Conservation (phyloP, 192 early-diverging fungal genomes). For the Backusella tuberculispora region DNA sequence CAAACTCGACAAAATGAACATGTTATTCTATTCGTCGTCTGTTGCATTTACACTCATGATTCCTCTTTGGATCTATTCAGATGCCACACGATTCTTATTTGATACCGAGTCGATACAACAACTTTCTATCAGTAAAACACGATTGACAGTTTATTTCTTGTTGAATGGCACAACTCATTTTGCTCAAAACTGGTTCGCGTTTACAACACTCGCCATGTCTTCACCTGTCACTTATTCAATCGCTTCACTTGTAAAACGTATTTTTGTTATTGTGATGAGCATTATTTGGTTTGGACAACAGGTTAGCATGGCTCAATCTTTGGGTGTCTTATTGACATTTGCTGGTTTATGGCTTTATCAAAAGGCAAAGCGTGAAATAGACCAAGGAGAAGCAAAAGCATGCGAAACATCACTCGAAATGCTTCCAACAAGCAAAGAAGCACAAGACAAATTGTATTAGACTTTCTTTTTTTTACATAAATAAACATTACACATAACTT, state of each 20-base stretch:
- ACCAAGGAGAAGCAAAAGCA: slow-evolving; percentile 44
- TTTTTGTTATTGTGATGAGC: slow-evolving; percentile 83
- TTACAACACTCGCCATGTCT: slow-evolving; percentile 75
- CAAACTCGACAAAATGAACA: slow-evolving; percentile 86
- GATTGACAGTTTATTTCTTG: slow-evolving; percentile 55
- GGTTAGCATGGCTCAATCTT: slow-evolving; percentile 64
- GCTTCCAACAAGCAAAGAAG: slow-evolving; percentile 12
- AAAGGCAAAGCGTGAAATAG: slow-evolving; percentile 72
- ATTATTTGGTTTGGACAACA: slow-evolving; percentile 86
- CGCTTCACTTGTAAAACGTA: slow-evolving; percentile 85
- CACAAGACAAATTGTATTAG: neutral
- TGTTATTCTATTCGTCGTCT: slow-evolving; percentile 81
- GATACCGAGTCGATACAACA: neutral
- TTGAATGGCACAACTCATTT: slow-evolving; percentile 85
- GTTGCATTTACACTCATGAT: slow-evolving; percentile 76
- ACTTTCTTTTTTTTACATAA: neutral
- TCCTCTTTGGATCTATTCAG: slow-evolving; percentile 80
- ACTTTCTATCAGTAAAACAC: slow-evolving; percentile 11
- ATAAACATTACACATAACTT: neutral
- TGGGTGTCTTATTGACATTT: slow-evolving; percentile 83
- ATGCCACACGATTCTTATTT: slow-evolving; percentile 44
- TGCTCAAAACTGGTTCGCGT: slow-evolving; percentile 79
- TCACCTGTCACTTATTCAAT: slow-evolving; percentile 89
- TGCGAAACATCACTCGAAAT: slow-evolving; percentile 35
- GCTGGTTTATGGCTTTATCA: slow-evolving; percentile 85